Percentiles rank a stretch among this genome's conserved stretches.
Conservation (phyloP, 306 rosid species). For the Fagus sylvatica region DNA sequence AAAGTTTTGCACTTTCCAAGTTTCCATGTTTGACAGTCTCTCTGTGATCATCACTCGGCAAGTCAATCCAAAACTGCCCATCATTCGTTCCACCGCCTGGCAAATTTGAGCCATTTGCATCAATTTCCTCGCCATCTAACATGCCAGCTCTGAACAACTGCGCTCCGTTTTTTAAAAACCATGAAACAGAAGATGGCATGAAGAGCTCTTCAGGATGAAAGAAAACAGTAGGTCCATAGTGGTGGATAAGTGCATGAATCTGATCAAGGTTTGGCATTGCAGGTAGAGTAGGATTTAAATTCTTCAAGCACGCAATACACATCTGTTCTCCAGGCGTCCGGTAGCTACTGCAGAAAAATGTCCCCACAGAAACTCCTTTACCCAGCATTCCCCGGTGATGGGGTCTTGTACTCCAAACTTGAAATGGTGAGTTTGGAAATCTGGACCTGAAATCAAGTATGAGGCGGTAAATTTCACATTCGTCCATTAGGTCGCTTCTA, state of each 20-base stretch:
- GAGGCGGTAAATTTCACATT: constrained; percentile 56
- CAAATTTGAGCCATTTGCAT: constrained; percentile 65
- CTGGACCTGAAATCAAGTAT: constrained; percentile 37
- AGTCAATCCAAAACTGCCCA: constrained; percentile 78
- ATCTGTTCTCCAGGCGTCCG: constrained; percentile 50
- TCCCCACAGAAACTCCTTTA: constrained; percentile 68
- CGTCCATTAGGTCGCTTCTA: constrained; percentile 70
- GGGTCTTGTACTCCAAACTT: constrained; percentile 66
- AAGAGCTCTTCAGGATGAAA: constrained; percentile 80
- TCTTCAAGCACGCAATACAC: constrained; percentile 76
- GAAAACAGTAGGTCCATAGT: constrained; percentile 84
- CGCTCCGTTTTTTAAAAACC: constrained; percentile 80
- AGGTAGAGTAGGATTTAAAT: constrained; percentile 44
- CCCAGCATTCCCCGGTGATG: constrained; percentile 61
- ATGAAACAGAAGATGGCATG: constrained; percentile 91
- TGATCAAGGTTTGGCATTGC: constrained; percentile 77
- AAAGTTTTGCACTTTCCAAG: constrained; percentile 67
- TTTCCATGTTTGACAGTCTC: constrained; percentile 57
- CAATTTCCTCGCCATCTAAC: constrained; percentile 54
- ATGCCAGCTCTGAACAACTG: constrained; percentile 48
- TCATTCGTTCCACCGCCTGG: constrained; percentile 72
- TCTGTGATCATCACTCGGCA: constrained; percentile 58
- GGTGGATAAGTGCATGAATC: constrained; percentile 74
- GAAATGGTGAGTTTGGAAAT: constrained; percentile 43
- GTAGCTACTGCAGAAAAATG: constrained; percentile 59